Conservation (phyloP, 345 rosid species). For the Eucalyptus sp. region DNA sequence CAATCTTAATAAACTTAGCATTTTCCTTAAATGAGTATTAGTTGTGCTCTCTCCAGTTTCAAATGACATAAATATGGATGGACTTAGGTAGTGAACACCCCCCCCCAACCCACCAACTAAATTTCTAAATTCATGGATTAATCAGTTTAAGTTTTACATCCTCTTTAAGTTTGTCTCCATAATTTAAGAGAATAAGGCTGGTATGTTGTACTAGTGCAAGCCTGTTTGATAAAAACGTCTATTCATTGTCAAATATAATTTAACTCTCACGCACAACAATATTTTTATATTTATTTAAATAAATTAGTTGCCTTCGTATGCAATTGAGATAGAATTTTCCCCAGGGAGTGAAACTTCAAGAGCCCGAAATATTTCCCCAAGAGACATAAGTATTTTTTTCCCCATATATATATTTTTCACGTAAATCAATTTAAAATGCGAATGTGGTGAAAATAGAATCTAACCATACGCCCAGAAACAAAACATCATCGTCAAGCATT, state of each 20-base stretch:
- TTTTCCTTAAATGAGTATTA: background rate
- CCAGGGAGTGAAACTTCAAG: background rate
- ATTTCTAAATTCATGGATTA: background rate
- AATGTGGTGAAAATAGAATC: background rate
- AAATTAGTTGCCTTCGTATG: background rate
- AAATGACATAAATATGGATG: background rate
- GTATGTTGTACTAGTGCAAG: background rate
- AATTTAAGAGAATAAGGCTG: background rate
- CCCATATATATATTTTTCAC: background rate
- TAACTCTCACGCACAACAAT: background rate
- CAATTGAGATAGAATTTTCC: background rate
- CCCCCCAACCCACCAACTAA: background rate
- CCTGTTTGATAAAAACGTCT: background rate
- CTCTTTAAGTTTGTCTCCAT: background rate
- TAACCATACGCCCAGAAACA: background rate
- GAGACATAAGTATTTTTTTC: background rate
- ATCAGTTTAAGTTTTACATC: background rate
- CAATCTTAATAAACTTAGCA: background rate
- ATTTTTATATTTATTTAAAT: background rate
- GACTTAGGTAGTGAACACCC: background rate
- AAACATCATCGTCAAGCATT: background rate
- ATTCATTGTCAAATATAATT: background rate
- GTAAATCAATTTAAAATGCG: background rate
- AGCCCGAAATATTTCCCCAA: background rate
- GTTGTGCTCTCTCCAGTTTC: background rate